Percentiles rank a stretch among this genome's conserved stretches.
These are phyloP conservation scores for Populus alba DNA, from an alignment of 345 rosid genomes.

Conservation along the genomic window DNA sequence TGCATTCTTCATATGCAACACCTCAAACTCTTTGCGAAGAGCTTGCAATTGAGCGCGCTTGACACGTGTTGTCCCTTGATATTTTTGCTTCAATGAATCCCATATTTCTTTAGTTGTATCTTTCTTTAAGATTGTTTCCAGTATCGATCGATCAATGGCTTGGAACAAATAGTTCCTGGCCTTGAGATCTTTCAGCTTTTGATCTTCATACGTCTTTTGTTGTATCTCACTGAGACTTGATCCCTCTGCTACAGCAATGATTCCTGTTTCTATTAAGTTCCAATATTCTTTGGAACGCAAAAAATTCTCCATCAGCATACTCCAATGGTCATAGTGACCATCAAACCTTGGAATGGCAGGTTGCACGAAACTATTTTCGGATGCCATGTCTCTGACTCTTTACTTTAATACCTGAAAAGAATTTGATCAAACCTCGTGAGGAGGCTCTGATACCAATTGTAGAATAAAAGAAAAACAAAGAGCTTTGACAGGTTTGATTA, in stretches of 20 bases:
- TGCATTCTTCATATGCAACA: not conserved
- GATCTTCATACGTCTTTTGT: not conserved
- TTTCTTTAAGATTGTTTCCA: not conserved
- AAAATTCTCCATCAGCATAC: not conserved
- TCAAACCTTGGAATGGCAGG: not conserved
- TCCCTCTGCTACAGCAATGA: not conserved
- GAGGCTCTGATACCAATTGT: no score
- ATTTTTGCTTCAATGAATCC: not conserved
- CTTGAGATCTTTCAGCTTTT: not conserved
- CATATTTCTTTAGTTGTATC: not conserved
- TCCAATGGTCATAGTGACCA: not conserved
- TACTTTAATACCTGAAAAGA: not conserved
- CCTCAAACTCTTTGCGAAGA: not conserved
- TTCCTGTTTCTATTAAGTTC: not conserved
- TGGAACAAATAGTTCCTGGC: not conserved
- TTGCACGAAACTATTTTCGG: no score
- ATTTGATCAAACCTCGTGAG: no score
- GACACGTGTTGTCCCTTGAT: not conserved
- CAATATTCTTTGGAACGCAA: not conserved
- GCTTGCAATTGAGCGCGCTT: conserved; percentile 3
- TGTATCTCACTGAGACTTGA: not conserved
- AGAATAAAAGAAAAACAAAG: no score
- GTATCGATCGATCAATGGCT: not conserved
- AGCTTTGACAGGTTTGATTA: no score
- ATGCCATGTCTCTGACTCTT: not conserved